Evolutionary conservation across 805 yeast species (phyloP).

Genomic region (Wickerhamiella nectarea): DNA sequence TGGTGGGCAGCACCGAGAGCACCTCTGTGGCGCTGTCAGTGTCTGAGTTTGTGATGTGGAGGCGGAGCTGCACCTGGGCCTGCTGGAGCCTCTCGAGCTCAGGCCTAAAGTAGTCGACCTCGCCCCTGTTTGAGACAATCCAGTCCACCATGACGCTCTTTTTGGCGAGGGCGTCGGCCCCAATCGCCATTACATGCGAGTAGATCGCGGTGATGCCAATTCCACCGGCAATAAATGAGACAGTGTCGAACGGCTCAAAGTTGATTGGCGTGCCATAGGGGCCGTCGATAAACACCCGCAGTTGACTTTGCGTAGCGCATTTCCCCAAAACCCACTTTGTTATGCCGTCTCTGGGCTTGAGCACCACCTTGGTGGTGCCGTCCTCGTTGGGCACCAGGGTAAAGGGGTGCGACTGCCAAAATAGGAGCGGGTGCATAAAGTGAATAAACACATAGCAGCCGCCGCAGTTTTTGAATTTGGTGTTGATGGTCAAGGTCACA

Average conservation of each 20-base stretch:
- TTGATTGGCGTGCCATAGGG: conserved; percentile 51
- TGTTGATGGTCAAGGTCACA: not conserved
- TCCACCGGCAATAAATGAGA: conserved; percentile 58
- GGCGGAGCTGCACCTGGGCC: not conserved
- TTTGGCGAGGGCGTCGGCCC: not conserved
- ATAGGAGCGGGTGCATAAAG: conserved; percentile 32
- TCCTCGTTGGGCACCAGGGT: conserved; percentile 28
- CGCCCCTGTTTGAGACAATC: not conserved
- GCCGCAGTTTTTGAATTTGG: not conserved
- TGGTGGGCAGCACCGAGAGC: not conserved
- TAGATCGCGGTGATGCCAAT: conserved; percentile 57
- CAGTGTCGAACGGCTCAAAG: conserved; percentile 36
- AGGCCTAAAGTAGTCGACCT: not conserved
- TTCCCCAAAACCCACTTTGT: not conserved
- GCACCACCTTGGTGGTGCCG: not conserved
- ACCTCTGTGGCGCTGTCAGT: not conserved
- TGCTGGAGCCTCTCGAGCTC: conserved; percentile 2
- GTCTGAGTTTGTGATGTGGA: conserved; percentile 3
- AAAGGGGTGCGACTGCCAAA: conserved; percentile 70
- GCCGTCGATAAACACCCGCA: conserved; percentile 42
- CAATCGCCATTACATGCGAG: conserved; percentile 23
- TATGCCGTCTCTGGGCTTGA: conserved; percentile 5
- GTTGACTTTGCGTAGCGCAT: conserved; percentile 3
- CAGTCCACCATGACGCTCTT: conserved; percentile 5
- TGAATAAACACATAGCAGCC: conserved; percentile 13